Percentiles rank a stretch among this genome's conserved stretches.
Conservation (phyloP, 768 basidiomycete genomes). For the Kwoniella sp. region DNA sequence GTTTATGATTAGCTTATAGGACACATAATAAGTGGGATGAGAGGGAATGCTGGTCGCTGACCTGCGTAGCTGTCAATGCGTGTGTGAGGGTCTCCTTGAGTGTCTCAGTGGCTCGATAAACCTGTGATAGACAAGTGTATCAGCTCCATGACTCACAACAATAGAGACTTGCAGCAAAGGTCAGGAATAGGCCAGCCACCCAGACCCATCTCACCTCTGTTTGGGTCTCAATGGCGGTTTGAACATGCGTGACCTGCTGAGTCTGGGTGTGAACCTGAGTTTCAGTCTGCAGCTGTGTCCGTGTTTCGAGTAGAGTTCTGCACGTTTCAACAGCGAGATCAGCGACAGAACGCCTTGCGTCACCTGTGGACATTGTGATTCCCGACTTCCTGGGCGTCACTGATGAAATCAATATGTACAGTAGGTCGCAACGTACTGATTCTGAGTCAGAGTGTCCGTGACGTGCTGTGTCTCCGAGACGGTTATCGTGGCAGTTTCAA, state of each 20-base stretch:
- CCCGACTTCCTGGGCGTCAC: too few relatives aligned
- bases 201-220: background rate
- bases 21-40: too few relatives aligned
- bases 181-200: too few relatives aligned
- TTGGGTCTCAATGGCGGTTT: conserved; percentile 6
- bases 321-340: background rate
- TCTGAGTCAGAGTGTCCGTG: background rate
- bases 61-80: conserved; percentile 3
- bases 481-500: conserved; percentile 20
- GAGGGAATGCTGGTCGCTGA: background rate
- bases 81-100: conserved; percentile 1
- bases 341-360: background rate
- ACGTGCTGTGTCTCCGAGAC: background rate
- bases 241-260: conserved; percentile 9
- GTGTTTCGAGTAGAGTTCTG: background rate
- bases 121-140: background rate
- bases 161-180: background rate
- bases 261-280: conserved; percentile 9
- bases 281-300: conserved; percentile 1
- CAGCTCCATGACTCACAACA: background rate
- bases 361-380: too few relatives aligned
- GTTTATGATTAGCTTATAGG: too few relatives aligned
- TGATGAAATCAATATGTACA: too few relatives aligned
- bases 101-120: background rate
- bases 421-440: background rate